phyloP scores from a whole-genome alignment of 1,139 yeast species.

The Protomyces macrosporus region DNA sequence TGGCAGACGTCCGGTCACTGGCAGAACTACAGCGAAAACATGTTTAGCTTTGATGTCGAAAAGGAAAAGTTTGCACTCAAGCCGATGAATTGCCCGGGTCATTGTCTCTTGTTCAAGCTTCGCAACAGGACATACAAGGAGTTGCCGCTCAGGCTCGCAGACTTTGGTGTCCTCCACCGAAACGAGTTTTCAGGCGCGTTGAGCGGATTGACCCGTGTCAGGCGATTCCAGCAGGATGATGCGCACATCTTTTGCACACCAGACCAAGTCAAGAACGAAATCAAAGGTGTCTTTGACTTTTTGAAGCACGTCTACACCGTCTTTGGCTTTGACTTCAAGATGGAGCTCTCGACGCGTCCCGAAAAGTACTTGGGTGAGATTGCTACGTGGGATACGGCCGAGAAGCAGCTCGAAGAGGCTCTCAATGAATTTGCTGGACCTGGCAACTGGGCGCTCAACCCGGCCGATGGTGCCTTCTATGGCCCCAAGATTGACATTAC shows the following conservation, averaged over 20 bases:
- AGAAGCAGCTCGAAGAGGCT: constrained; percentile 60
- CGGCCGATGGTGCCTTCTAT: constrained; percentile 96
- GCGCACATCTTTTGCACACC: constrained; percentile 92
- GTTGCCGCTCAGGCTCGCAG: constrained; percentile 82
- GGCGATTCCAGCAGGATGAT: constrained; percentile 97
- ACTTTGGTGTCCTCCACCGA: constrained; percentile 89
- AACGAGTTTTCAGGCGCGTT: constrained; percentile 94
- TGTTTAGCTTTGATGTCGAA: constrained; percentile 51
- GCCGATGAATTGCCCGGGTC: constrained; percentile 99
- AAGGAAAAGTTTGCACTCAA: constrained; percentile 59
- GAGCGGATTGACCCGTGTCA: constrained; percentile 87
- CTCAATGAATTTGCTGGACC: constrained; percentile 47
- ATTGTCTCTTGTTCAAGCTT: constrained; percentile 76
- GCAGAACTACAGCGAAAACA: constrained; percentile 90
- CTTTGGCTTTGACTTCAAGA: constrained; percentile 69
- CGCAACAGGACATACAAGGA: constrained; percentile 85
- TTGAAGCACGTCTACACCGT: constrained; percentile 72
- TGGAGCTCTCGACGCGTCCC: constrained; percentile 84
- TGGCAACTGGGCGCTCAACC: constrained; percentile 62
- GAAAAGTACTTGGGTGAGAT: constrained; percentile 77
- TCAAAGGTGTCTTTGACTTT: constrained; percentile 64
- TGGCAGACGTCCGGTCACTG: constrained; percentile 97
- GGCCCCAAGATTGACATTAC: constrained; percentile 88
- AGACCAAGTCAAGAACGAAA: constrained; percentile 75
- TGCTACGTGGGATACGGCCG: constrained; percentile 82